Conservation (phyloP, 1,284 basidiomycete genomes). For the Ganoderma multipileum region DNA sequence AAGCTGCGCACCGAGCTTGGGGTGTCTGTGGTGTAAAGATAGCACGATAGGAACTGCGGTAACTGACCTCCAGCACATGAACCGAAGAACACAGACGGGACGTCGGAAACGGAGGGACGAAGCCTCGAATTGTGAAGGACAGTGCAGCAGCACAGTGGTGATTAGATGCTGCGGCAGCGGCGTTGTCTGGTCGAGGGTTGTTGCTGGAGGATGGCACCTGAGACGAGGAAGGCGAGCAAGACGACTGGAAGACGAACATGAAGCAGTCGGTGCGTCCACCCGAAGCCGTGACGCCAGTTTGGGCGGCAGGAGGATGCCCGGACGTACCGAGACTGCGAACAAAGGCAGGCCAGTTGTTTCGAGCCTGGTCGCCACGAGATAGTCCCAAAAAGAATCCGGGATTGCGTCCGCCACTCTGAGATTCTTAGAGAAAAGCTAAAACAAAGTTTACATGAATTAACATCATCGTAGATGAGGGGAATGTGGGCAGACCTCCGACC, state of each 20-base stretch:
- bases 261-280: background rate
- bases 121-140: background rate
- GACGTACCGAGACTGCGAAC: slow-evolving; percentile 8
- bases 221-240: no score
- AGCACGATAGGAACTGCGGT: background rate
- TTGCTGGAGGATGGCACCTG: background rate
- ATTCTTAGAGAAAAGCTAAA: no score
- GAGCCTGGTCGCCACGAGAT: slow-evolving; percentile 56
- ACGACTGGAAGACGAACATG: background rate
- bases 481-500: no score
- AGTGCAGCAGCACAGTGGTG: background rate
- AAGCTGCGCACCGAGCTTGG: background rate
- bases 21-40: background rate
- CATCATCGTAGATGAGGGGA: no score
- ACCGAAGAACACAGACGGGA: background rate
- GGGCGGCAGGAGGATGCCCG: no score
- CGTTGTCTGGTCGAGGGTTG: background rate
- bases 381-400: slow-evolving; percentile 61
- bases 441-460: no score
- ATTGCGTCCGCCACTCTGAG: slow-evolving; percentile 57
- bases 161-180: background rate
- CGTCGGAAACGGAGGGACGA: background rate
- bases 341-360: slow-evolving; percentile 43
- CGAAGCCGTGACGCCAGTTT: background rate
- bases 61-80: background rate